Evolutionary conservation across 331 rosid genomes (phyloP).

Genomic region (Erythrophleum ivorense): DNA sequence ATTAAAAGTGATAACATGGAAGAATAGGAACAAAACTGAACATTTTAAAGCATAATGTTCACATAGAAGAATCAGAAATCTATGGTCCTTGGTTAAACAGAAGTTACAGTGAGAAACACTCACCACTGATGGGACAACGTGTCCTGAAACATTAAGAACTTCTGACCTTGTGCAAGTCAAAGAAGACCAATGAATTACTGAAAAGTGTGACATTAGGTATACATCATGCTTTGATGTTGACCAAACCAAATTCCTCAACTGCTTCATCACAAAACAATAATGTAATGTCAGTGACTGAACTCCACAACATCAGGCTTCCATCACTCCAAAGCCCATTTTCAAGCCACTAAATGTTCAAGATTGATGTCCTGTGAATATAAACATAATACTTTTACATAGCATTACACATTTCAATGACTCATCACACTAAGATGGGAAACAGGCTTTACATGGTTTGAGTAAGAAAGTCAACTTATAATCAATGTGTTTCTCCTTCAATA

Average conservation of each 20-base stretch:
- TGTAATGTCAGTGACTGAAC: constrained; percentile 22
- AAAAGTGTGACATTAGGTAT: constrained; percentile 72
- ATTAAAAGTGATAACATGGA: constrained; percentile 17
- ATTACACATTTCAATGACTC: too few species aligned
- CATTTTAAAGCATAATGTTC: constrained; percentile 6
- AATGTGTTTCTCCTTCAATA: not conserved
- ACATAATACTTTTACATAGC: not conserved
- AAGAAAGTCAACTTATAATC: not conserved
- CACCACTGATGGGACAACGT: constrained; percentile 72
- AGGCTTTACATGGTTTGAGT: too few species aligned
- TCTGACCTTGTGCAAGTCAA: constrained; percentile 62
- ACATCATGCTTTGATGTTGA: constrained; percentile 88
- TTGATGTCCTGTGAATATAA: constrained; percentile 10
- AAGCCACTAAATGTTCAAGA: constrained; percentile 17
- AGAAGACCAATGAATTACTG: constrained; percentile 77
- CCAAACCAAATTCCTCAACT: constrained; percentile 95
- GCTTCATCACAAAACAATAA: constrained; percentile 40
- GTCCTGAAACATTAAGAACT: constrained; percentile 79
- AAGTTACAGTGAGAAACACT: constrained; percentile 8
- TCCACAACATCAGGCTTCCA: constrained; percentile 5
- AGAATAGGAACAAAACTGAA: constrained; percentile 3
- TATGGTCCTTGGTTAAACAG: not conserved
- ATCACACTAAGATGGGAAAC: too few species aligned
- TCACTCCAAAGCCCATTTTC: constrained; percentile 28
- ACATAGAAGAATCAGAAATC: constrained; percentile 14